Evolutionary conservation across 352 stramenopile species (phyloP), one percentile per base, ranked within the genome.

Genomic region (Pilasporangium apinafurcum): DNA sequence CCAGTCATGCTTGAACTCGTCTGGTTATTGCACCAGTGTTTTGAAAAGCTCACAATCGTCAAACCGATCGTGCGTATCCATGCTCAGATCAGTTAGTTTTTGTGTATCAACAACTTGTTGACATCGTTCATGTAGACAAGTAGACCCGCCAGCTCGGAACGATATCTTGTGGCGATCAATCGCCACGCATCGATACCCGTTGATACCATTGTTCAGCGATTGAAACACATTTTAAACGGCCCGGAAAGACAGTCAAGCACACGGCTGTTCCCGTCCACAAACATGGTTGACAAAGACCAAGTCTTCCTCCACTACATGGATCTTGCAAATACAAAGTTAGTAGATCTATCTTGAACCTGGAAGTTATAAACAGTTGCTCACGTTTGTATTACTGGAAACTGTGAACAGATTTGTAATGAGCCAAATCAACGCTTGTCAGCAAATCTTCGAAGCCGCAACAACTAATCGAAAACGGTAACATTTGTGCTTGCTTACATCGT

Each of bases 121-220:
- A 20, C 10, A 37, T 48, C 1, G 12, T 31, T 18, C 7, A 16
- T 47, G 3, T 42, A 92, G 80, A 88, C 77, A 1, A 90, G 75
- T 60, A 72, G 80, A 8, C 80, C 80, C 8, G 80, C 76, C 6
- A 92, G 80, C 32, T 92, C 80, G 0, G 80, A 92, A 59, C 59
- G 80, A 16, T 92, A 90, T 37, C 44, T 92, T 20, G 54, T 87
- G 5, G 65, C 62, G 3, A 47, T 58, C 37, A 34, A 44, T 9
- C 44, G 80, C n/a, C 59, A 56, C 12, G 8, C 26, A 0, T 37
- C 42, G 2, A 8, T 65, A 4, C 46, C 56, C 2, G 43, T 58
- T 4, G 16, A 53, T 42, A 45, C 28, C n/a, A 48, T 80, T 25
- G 31, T 63, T 12, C 24, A 27, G 14, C 30, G 10, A 34, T 80